A percentile compares a stretch with the other conserved stretches of the same genome.
Conservation (phyloP, 371 early-diverging fungal genomes). For the Coemansia sp. region DNA sequence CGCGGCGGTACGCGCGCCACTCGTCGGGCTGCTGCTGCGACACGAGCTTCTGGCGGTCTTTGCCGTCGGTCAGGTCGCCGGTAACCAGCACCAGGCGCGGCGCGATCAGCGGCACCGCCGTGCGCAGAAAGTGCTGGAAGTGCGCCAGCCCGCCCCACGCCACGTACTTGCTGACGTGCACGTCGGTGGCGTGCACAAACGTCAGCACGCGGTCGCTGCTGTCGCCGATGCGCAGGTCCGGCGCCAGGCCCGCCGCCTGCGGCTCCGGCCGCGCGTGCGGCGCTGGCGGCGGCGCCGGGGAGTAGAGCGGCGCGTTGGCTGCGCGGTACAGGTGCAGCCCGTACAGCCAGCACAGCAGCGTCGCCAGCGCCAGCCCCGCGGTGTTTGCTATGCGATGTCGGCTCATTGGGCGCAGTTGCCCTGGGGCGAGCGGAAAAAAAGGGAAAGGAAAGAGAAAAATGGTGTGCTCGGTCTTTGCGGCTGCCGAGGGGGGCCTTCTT, state of each 20-base stretch:
- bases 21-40: slow-evolving; percentile 81
- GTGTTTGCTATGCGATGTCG: slow-evolving; percentile 12
- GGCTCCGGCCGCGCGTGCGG: background rate
- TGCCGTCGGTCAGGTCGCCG: slow-evolving; percentile 89
- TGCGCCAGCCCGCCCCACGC: slow-evolving; percentile 68
- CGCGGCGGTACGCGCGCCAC: slow-evolving; percentile 72
- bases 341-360: slow-evolving; percentile 41
- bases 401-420: background rate
- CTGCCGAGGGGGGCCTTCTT: no score
- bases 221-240: slow-evolving; percentile 11
- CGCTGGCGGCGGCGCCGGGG: background rate
- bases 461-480: no score
- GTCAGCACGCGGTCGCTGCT: slow-evolving; percentile 32
- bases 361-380: slow-evolving; percentile 16
- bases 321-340: slow-evolving; percentile 29
- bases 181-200: slow-evolving; percentile 72
- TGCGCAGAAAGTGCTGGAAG: slow-evolving; percentile 73
- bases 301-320: slow-evolving; percentile 29
- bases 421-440: background rate
- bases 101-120: slow-evolving; percentile 67
- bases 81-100: slow-evolving; percentile 70
- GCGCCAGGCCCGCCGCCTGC: background rate
- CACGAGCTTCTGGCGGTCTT: slow-evolving; percentile 60
- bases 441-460: background rate
- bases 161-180: slow-evolving; percentile 77